phyloP scores from a whole-genome alignment of 176 grass and related monocot genomes.

The Raddia guianensis region DNA sequence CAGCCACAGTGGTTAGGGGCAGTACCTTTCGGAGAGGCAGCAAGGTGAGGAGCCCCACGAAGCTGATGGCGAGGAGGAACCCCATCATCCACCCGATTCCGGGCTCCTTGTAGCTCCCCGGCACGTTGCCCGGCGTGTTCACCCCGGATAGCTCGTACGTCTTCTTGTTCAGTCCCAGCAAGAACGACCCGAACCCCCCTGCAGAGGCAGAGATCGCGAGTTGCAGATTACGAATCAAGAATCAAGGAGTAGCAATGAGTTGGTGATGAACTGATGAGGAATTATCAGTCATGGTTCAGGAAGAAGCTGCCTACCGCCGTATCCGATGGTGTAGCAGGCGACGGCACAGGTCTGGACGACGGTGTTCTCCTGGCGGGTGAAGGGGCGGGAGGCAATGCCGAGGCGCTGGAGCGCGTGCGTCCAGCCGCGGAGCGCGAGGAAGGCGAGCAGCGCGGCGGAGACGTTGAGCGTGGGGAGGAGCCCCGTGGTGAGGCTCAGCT shows the following conservation, averaged over 20 bases:
- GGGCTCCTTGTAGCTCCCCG: constrained; percentile 86
- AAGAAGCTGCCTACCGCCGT: constrained; percentile 52
- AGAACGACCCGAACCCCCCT: constrained; percentile 94
- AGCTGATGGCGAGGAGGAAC: constrained; percentile 80
- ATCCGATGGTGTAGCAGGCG: constrained; percentile 89
- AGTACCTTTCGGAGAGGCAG: constrained; percentile 92
- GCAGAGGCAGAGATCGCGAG: background rate
- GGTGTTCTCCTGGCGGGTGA: constrained; percentile 99
- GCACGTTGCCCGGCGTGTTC: constrained; percentile 75
- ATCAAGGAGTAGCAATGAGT: background rate
- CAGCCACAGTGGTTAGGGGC: background rate
- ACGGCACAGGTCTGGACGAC: constrained; percentile 89
- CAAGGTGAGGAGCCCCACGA: constrained; percentile 86
- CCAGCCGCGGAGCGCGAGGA: constrained; percentile 81
- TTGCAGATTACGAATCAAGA: background rate
- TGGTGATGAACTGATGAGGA: background rate
- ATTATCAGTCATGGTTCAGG: no score
- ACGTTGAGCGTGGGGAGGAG: constrained; percentile 90
- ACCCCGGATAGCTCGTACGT: constrained; percentile 84
- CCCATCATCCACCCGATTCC: constrained; percentile 97
- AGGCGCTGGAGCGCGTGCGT: constrained; percentile 63
- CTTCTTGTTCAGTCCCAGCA: constrained; percentile 88
- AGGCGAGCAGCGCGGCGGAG: constrained; percentile 90
- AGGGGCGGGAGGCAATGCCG: constrained; percentile 71
- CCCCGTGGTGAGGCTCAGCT: constrained; percentile 87